Evolutionary conservation across 139 green algal genomes (phyloP).

Genomic region (Chlamydomonas asymmetrica): DNA sequence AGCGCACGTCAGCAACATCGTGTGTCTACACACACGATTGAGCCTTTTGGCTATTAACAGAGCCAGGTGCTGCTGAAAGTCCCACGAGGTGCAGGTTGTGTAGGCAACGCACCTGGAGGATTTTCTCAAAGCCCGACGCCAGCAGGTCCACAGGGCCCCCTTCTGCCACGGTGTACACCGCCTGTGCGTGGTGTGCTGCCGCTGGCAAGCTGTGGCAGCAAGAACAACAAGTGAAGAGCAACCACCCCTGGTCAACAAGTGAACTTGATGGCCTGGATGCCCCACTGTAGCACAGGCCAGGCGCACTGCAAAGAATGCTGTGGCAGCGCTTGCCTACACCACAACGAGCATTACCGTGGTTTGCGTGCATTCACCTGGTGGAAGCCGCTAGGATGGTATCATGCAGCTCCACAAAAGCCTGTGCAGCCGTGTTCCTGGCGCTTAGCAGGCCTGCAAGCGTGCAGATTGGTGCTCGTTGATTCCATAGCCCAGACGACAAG

Average conservation of each 20-base stretch:
- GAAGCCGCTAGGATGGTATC: too few species aligned
- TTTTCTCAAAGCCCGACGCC: slow-evolving; percentile 67
- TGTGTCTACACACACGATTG: not conserved
- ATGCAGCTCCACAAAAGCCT: too few species aligned
- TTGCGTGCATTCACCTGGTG: not conserved
- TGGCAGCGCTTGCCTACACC: too few species aligned
- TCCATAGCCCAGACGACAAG: too few species aligned
- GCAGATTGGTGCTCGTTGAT: too few species aligned
- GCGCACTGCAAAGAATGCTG: not conserved
- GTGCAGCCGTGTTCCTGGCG: too few species aligned
- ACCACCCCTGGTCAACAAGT: too few species aligned
- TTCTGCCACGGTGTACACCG: slow-evolving; percentile 41
- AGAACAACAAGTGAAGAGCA: too few species aligned
- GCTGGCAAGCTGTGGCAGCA: slow-evolving; percentile 5
- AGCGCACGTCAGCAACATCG: not conserved
- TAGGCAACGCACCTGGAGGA: slow-evolving; percentile 62
- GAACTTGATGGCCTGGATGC: slow-evolving; percentile 2
- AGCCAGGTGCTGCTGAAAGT: not conserved
- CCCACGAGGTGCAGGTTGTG: not conserved
- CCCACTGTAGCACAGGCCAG: not conserved
- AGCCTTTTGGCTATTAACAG: not conserved
- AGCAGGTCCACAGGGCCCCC: slow-evolving; percentile 72
- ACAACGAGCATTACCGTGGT: not conserved
- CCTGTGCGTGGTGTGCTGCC: slow-evolving; percentile 19
- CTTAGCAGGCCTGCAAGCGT: too few species aligned